Percentiles rank a stretch among this genome's conserved stretches.
These are phyloP conservation scores for Aspergillus baeticus DNA, from an alignment of 495 filamentous ascomycete species.

Conservation along the genomic window DNA sequence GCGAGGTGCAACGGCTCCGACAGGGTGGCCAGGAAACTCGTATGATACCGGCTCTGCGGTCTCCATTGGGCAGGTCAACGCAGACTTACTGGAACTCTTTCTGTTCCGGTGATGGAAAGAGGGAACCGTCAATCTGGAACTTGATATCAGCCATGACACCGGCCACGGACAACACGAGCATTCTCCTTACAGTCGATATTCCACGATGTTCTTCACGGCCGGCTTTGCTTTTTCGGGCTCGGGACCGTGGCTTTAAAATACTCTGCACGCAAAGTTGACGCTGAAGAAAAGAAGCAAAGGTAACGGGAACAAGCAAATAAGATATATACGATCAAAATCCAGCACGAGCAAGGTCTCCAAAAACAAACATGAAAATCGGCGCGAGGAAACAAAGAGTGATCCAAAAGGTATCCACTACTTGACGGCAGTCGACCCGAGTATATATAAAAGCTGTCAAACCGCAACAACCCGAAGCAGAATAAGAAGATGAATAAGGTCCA, in stretches of 20 bases:
- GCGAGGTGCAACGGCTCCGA: conserved; percentile 38
- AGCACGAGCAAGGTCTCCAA: conserved; percentile 15
- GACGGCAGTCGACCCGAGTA: conserved; percentile 10
- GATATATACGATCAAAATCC: conserved; percentile 15
- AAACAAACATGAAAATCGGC: conserved; percentile 15
- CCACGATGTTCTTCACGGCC: conserved; percentile 20
- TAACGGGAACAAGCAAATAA: conserved; percentile 22
- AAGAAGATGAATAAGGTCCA: conserved; percentile 2
- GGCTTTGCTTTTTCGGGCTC: conserved; percentile 11
- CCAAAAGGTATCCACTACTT: conserved; percentile 5
- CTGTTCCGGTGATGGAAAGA: no score
- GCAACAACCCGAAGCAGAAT: background rate
- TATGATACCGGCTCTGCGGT: conserved; percentile 44
- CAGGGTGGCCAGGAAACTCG: conserved; percentile 39
- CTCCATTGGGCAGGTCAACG: conserved; percentile 31
- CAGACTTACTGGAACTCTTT: no score
- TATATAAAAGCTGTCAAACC: conserved; percentile 11
- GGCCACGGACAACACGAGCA: background rate
- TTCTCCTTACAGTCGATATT: conserved; percentile 3
- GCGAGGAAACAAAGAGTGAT: conserved; percentile 8
- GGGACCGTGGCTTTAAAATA: conserved; percentile 11
- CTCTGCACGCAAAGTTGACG: conserved; percentile 7
- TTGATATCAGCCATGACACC: conserved; percentile 2
- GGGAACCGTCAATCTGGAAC: background rate
- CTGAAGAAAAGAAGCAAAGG: conserved; percentile 18